Conservation (phyloP, 2,329 filamentous ascomycete species). For the Xylaria sp. region DNA sequence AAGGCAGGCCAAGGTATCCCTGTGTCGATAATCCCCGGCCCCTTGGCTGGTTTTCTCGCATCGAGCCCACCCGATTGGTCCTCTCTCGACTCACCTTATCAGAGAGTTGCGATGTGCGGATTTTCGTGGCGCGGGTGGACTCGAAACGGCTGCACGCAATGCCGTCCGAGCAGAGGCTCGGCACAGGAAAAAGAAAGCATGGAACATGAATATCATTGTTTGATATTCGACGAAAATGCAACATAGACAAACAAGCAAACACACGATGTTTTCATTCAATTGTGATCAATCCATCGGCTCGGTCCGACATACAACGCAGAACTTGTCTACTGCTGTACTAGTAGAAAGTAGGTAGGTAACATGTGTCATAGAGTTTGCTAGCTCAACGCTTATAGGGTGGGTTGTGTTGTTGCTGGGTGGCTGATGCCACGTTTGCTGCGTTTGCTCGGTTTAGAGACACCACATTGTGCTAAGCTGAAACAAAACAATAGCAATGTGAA, state of each 20-base stretch:
- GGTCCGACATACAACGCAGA: not conserved
- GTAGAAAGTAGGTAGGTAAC: constrained; percentile 1
- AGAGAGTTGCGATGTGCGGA: constrained; percentile 41
- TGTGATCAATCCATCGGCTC: not conserved
- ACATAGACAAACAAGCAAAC: constrained; percentile 12
- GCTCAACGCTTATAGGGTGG: constrained; percentile 15
- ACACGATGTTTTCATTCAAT: not conserved
- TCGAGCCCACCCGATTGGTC: constrained; percentile 44
- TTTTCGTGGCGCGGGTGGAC: constrained; percentile 36
- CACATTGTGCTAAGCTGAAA: constrained; percentile 22
- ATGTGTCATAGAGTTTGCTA: constrained; percentile 25
- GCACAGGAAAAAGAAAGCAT: constrained; percentile 25
- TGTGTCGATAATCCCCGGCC: constrained; percentile 31
- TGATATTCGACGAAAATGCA: constrained; percentile 11
- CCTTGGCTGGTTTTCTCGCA: constrained; percentile 19
- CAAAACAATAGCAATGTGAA: constrained; percentile 5
- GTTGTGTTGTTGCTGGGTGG: constrained; percentile 14
- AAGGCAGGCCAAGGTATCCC: constrained; percentile 30
- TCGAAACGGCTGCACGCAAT: constrained; percentile 39
- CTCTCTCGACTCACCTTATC: constrained; percentile 38
- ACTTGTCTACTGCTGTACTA: not conserved
- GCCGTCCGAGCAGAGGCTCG: constrained; percentile 40
- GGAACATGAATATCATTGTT: constrained; percentile 14
- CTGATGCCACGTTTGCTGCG: constrained; percentile 6
- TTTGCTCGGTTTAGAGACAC: constrained; percentile 11